These are phyloP conservation scores for Tylopilus balloui DNA, from an alignment of 768 basidiomycete genomes.

Conservation along the genomic window DNA sequence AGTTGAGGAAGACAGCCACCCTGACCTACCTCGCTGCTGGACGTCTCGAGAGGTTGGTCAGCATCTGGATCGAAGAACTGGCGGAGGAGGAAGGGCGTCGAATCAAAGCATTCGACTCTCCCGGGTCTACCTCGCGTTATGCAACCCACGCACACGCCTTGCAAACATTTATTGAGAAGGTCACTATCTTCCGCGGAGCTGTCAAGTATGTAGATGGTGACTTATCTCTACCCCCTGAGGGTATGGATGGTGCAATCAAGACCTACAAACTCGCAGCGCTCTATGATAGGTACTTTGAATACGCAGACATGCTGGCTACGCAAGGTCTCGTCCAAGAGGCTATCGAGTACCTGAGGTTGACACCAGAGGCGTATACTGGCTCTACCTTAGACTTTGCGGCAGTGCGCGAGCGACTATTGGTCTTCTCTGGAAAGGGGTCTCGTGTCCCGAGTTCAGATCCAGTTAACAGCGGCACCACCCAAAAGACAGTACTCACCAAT, in stretches of 20 bases:
- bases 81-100: conserved; percentile 72
- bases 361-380: conserved; percentile 74
- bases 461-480: conserved; percentile 26
- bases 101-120: conserved; percentile 36
- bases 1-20: conserved; percentile 82
- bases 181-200: conserved; percentile 88
- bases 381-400: conserved; percentile 41
- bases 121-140: conserved; percentile 53
- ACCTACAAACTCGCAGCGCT: conserved; percentile 79
- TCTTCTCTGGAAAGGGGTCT: conserved; percentile 31
- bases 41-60: conserved; percentile 79
- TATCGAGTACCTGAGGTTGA: conserved; percentile 70
- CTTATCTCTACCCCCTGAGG: conserved; percentile 39
- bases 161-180: conserved; percentile 95
- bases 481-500: conserved; percentile 4
- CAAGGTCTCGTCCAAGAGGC: conserved; percentile 90
- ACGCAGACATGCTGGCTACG: conserved; percentile 84
- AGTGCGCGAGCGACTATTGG: conserved; percentile 44
- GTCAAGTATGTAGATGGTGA: conserved; percentile 76
- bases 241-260: conserved; percentile 41
- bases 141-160: conserved; percentile 80
- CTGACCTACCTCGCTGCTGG: conserved; percentile 92
- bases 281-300: conserved; percentile 94
- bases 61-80: conserved; percentile 90
- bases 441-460: conserved; percentile 27